Base-by-base conservation (phyloP, 768 basidiomycete species). In the Sporobolomyces roseus region DNA sequence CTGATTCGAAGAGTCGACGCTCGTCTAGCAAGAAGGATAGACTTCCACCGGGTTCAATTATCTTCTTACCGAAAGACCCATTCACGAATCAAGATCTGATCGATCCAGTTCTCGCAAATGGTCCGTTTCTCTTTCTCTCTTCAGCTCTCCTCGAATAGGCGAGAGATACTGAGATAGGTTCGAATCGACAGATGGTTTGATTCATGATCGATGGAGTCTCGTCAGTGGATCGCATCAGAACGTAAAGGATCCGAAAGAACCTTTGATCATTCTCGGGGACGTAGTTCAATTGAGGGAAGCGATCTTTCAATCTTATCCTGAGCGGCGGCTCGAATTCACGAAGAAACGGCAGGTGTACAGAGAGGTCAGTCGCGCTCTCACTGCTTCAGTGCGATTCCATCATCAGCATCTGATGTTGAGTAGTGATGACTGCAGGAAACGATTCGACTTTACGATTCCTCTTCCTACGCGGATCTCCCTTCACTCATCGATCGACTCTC, bases 231-330 rank as follows among this genome's bases (percentile, higher is more conserved):
- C 17, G 27, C 52, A 38, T 35, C 14, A 63, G 29, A 66, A 68
- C 35, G 27, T 66, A 2, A 25, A 52, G 41, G 58, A 61, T 30
- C 66, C 66, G 2, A 13, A 4, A n/a, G 60, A 62, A 23, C 59
- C 66, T 1, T 63, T 68, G 21, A 1, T 50, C 35, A 71, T 74
- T 38, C 23, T 66, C 16, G 73, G 73, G 13, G 70, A 74, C 23
- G 66, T 74, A 21, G 70, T 71, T 1, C 73, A 71, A 30, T 56
- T 74, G 14, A 62, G 73, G 3, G 69, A 74, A 55, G 69, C 66
- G 0, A 54, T 71, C 45, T 74, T 74, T 32, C 3, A 45, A 7
- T 29, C 35, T 9, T 65, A 54, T 35, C 73, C 73, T 0, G 60
- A 65, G 1, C 60, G 73, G 3, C n/a, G 56, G 4, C 7, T 12